Percentiles rank a stretch among this genome's conserved stretches.
Evolutionary conservation across 192 early-diverging fungal species (phyloP).

Genomic region (Nowakowskiella sp.): DNA sequence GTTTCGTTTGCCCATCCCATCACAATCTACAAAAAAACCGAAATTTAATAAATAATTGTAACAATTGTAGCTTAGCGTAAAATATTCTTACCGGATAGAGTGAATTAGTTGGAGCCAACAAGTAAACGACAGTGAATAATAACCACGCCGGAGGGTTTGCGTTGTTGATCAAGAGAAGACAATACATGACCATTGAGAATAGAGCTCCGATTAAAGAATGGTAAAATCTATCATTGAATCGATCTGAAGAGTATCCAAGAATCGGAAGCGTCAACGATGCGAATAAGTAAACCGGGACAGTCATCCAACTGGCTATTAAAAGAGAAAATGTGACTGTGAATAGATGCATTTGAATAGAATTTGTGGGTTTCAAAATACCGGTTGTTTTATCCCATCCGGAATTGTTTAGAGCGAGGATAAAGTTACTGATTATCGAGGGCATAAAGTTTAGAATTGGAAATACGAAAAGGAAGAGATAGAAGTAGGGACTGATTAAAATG

Average conservation of each 20-base stretch:
- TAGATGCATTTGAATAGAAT: too few relatives aligned
- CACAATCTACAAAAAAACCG: not conserved
- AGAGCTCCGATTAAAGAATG: not conserved
- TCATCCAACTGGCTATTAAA: not conserved
- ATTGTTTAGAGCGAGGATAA: not conserved
- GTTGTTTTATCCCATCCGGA: too few relatives aligned
- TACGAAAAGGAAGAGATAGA: not conserved
- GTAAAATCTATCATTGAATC: not conserved
- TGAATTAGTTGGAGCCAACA: not conserved
- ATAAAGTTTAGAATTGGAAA: not conserved
- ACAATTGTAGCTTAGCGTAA: not conserved
- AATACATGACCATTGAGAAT: not conserved
- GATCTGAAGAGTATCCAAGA: not conserved
- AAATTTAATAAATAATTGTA: too few relatives aligned
- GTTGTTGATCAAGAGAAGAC: not conserved
- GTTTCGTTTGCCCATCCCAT: not conserved
- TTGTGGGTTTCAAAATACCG: too few relatives aligned
- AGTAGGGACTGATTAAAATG: not conserved
- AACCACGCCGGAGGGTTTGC: not conserved
- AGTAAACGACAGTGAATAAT: not conserved
- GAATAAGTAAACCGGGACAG: not conserved
- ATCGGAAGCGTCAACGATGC: not conserved
- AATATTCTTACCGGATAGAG: not conserved
- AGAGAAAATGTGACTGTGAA: too few relatives aligned
- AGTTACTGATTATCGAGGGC: not conserved